These are phyloP conservation scores for Penicillium corylophilum DNA, from an alignment of 2,329 filamentous ascomycete genomes.

Conservation along the genomic window DNA sequence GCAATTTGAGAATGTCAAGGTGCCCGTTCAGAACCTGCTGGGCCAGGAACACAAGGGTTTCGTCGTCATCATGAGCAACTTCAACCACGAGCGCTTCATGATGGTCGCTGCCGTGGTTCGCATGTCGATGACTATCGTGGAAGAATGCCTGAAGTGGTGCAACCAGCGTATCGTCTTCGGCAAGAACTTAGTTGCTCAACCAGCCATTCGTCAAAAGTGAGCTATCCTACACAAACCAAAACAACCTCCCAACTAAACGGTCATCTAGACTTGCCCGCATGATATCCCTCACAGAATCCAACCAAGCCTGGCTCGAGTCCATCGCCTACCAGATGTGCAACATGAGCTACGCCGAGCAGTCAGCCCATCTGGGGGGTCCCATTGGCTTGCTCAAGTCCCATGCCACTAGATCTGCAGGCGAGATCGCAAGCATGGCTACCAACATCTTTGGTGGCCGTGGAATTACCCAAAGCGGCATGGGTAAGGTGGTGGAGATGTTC, in stretches of 20 bases:
- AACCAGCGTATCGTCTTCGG: conserved; percentile 83
- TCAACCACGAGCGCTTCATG: conserved; percentile 82
- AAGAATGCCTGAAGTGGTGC: conserved; percentile 84
- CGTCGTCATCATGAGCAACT: conserved; percentile 79
- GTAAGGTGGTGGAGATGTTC: conserved; percentile 78
- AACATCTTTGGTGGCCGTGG: conserved; percentile 85
- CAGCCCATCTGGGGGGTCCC: conserved; percentile 72
- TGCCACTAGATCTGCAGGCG: conserved; percentile 72
- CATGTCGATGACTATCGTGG: conserved; percentile 66
- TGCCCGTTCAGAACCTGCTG: conserved; percentile 73
- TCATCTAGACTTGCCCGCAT: conserved; percentile 69
- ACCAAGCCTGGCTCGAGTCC: conserved; percentile 80
- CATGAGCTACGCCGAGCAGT: conserved; percentile 76
- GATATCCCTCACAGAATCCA: conserved; percentile 78
- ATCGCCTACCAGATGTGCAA: conserved; percentile 87
- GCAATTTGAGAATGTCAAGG: conserved; percentile 83
- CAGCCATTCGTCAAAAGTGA: conserved; percentile 76
- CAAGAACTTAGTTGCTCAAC: conserved; percentile 78
- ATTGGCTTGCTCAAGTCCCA: conserved; percentile 81
- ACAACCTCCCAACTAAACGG: neutral
- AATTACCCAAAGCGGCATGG: conserved; percentile 80
- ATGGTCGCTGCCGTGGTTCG: conserved; percentile 69
- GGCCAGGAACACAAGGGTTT: conserved; percentile 85
- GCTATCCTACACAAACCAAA: conserved; percentile 17
- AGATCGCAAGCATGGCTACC: conserved; percentile 78